Evolutionary conservation across 495 filamentous ascomycete genomes (phyloP).

Genomic region (Aspergillus hancockii): DNA sequence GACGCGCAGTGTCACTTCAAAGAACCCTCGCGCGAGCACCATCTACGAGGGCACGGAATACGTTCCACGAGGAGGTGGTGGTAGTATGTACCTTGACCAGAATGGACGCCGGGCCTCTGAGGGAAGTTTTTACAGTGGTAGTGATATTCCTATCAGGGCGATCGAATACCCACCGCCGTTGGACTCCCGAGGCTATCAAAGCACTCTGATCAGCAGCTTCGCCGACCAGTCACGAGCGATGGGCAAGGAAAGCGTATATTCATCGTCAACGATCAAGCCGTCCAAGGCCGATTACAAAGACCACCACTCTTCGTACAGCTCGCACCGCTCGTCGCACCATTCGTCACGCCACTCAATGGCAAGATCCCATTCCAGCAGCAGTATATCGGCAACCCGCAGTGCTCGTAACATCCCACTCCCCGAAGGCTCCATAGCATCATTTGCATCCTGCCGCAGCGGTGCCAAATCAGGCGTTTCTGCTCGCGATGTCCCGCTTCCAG

Average conservation of each 20-base stretch:
- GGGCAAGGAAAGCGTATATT: conserved; percentile 39
- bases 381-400: conserved; percentile 30
- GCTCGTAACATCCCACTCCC: conserved; percentile 38
- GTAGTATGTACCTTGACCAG: conserved; percentile 35
- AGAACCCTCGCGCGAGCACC: conserved; percentile 45
- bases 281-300: conserved; percentile 29
- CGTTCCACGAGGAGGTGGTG: conserved; percentile 21
- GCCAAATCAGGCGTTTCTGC: conserved; percentile 32
- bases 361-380: conserved; percentile 23
- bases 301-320: conserved; percentile 24
- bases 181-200: conserved; percentile 33
- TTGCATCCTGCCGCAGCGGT: conserved; percentile 21
- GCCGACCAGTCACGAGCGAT: conserved; percentile 35
- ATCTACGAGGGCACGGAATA: conserved; percentile 46
- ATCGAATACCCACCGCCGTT: conserved; percentile 44
- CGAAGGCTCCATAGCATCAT: conserved; percentile 25
- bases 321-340: conserved; percentile 21
- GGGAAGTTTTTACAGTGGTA: conserved; percentile 37
- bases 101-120: conserved; percentile 39
- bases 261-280: conserved; percentile 48
- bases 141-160: conserved; percentile 39
- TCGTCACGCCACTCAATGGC: conserved; percentile 16
- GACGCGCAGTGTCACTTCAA: conserved; percentile 36
- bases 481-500: conserved; percentile 49
- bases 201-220: conserved; percentile 46